Evolutionary conservation across 768 basidiomycete genomes (phyloP).

Genomic region (Boletus huronensis): DNA sequence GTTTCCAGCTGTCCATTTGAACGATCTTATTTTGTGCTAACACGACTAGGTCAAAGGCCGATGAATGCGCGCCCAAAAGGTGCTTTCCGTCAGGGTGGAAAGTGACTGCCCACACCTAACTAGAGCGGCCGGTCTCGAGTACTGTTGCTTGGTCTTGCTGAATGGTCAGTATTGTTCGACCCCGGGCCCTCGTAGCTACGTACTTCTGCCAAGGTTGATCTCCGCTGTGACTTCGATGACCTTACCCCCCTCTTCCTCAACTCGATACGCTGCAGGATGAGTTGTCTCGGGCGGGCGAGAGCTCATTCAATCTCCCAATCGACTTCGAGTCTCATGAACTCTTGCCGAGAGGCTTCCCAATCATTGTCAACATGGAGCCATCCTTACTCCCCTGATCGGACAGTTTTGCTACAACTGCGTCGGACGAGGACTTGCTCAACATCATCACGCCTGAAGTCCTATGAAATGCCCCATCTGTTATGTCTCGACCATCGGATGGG

Average conservation of each 20-base stretch:
- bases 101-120: too few relatives aligned
- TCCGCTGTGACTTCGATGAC: slow-evolving; percentile 46
- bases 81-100: too few relatives aligned
- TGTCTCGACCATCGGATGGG: slow-evolving; percentile 55
- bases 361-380: slow-evolving; percentile 33
- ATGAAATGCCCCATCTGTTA: slow-evolving; percentile 31
- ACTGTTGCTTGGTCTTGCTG: too few relatives aligned
- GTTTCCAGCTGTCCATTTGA: background rate
- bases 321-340: slow-evolving; percentile 17
- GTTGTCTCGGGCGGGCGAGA: slow-evolving; percentile 21
- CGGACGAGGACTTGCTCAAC: slow-evolving; percentile 33
- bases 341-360: slow-evolving; percentile 12
- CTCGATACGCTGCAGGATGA: slow-evolving; percentile 38
- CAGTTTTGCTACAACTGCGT: slow-evolving; percentile 25
- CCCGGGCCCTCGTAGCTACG: too few relatives aligned
- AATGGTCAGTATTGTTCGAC: too few relatives aligned
- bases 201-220: slow-evolving; percentile 67
- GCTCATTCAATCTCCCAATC: slow-evolving; percentile 18
- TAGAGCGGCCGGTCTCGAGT: too few relatives aligned
- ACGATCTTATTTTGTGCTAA: background rate
- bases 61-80: too few relatives aligned
- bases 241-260: slow-evolving; percentile 52
- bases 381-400: slow-evolving; percentile 41
- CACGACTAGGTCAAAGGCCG: too few relatives aligned
- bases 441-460: slow-evolving; percentile 15